Conservation (phyloP, 2,329 filamentous ascomycete species). For the Colletotrichum sojae region DNA sequence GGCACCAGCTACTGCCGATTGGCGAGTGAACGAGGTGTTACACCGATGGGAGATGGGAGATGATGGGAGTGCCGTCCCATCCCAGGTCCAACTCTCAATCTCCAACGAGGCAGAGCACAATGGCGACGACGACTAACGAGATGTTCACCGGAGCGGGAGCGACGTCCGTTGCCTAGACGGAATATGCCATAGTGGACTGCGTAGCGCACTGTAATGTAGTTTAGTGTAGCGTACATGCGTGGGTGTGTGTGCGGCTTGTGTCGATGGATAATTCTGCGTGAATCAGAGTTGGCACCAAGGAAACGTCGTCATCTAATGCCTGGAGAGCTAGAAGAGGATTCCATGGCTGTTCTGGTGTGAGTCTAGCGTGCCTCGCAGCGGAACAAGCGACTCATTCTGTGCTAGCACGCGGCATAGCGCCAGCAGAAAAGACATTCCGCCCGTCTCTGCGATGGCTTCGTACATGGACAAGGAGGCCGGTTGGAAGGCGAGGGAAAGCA, state of each 20-base stretch:
- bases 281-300: background rate
- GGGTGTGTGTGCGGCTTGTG: too few species aligned
- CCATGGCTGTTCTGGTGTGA: conserved; percentile 39
- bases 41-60: conserved; percentile 30
- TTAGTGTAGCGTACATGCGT: too few species aligned
- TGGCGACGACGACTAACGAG: background rate
- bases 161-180: background rate
- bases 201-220: too few species aligned
- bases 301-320: conserved; percentile 15
- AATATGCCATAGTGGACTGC: conserved; percentile 1
- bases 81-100: background rate
- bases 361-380: conserved; percentile 37
- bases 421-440: conserved; percentile 4
- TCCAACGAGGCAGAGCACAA: background rate
- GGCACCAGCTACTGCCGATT: conserved; percentile 33
- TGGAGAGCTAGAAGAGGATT: conserved; percentile 14
- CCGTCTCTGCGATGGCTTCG: conserved; percentile 26
- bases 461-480: conserved; percentile 3
- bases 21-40: conserved; percentile 40
- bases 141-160: background rate
- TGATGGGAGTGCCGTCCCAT: conserved; percentile 24
- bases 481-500: conserved; percentile 24
- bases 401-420: conserved; percentile 33
- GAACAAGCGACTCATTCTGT: conserved; percentile 34
- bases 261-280: too few species aligned